Evolutionary conservation across 768 basidiomycete genomes (phyloP), one percentile per base, ranked within the genome.

Genomic region (Suillus hirtellus): DNA sequence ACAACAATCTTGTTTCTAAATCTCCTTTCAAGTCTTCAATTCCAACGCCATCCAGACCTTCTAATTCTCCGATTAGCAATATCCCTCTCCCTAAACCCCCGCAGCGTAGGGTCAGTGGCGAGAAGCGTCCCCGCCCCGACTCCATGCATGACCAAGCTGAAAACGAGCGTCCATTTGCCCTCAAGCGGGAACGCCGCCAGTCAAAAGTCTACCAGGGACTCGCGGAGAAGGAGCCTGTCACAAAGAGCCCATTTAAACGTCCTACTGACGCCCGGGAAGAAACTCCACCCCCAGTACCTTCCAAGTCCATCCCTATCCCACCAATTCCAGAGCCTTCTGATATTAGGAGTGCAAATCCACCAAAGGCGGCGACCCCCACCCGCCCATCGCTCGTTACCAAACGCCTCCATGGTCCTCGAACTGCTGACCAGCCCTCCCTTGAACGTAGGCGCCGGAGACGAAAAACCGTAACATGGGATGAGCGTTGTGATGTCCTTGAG

Each of bases 401-500:
- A 66, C 84, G 90, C 42, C 81, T 92, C 67, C 89, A 89, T 67
- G 92, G 93, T 2, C 92, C 92, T 5, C 88, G 92, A 37, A 76
- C 84, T 4, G 85, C 81, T 60, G 80, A 79, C 58, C 76, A 77
- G 1, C 62, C 66, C 4, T 65, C 66, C 6, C 59, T 70, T 63
- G 68, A 71, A 52, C 67, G 72, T 37, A 81, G 70, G 69, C 81
- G 85, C 24, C 83, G 85, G 68, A 81, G 85, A 35, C 75, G 89
- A 65, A 94, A 93, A 73, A 93, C 86, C 0, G 93, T 95, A 34
- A 90, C 86, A 1, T 95, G 90, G 63, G 83, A 89, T 71, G 89
- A 91, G 65, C 82, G 86, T 12, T 91, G 89, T 67, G 92, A 95
- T 65, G 92, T 95, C 12, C 74, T 93, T 37, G 92, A 93, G 70